Evolutionary conservation across 257 asterid genomes (phyloP).

Genomic region (Salvia miltiorrhiza): DNA sequence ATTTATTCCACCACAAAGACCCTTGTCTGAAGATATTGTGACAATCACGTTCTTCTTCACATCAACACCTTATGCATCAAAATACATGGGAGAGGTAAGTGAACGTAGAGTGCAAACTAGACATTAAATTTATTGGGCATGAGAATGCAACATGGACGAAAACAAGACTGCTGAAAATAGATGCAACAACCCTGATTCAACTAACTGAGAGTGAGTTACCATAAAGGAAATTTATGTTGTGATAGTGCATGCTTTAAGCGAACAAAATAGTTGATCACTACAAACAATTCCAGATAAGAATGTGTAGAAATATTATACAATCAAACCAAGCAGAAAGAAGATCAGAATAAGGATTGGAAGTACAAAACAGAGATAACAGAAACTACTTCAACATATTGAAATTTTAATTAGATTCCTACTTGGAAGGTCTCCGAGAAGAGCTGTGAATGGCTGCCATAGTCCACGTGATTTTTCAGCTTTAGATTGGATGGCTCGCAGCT

Average conservation of each 20-base stretch:
- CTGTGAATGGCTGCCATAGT: conserved; percentile 98
- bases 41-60: conserved; percentile 85
- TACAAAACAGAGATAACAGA: not conserved
- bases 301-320: not conserved
- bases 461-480: conserved; percentile 94
- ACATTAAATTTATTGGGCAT: too few species aligned
- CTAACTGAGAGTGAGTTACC: not conserved
- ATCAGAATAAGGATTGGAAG: not conserved
- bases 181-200: too few species aligned
- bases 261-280: not conserved
- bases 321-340: not conserved
- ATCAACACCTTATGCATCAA: conserved; percentile 63
- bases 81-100: not conserved
- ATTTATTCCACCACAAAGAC: conserved; percentile 98
- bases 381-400: not conserved
- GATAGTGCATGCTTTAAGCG: not conserved
- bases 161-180: too few species aligned
- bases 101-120: too few species aligned
- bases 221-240: not conserved
- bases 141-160: not conserved
- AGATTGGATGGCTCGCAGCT: conserved; percentile 85
- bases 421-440: conserved; percentile 94
- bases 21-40: conserved; percentile 88
- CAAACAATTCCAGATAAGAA: not conserved
- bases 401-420: conserved; percentile 42